Base-by-base conservation (phyloP, 306 rosid genomes). In the Citrullus colocynthis region DNA sequence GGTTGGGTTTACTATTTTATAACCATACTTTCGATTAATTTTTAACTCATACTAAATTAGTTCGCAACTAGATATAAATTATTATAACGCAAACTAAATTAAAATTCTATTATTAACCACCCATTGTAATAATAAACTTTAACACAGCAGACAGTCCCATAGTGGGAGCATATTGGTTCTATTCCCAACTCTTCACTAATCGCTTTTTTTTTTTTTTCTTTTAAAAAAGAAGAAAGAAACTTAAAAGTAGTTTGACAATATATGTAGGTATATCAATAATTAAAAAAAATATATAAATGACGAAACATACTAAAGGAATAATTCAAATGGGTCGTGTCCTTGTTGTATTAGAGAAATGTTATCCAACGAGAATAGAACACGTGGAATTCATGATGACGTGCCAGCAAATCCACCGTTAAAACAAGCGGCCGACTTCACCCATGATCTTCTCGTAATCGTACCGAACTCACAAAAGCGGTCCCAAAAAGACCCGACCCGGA, bases 401-500 rank as follows among this genome's bases (percentile, higher is more conserved):
- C 78, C 15, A 1, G 0, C 13, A 0, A 1, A 85, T 81, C 85
- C 66, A 81, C 84, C 81, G 84, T 80, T 6, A 6, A 71, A 82
- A 20, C 28, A 1, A 55, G 39, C 16, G 83, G 78, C 78, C 74
- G 74, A 67, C 74, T 67, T n/a, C 16, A 10, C 32, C 18, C 74
- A 32, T 42, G 74, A 67, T 42, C 17, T 64, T 17, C 28, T 39
- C 91, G 15, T 65, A 82, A 49, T 7, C 51, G 77, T 48, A 61
- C 77, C 55, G 34, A 79, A 81, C 82, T 78, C 85, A 81, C 49
- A 6, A 6, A 76, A 14, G 48, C 7, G 39, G 48, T 78, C 15
- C 44, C 18, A 79, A 85, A 75, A 41, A 5, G 36, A 71, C 76
- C 88, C 90, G 77, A 55, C 79, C 94, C 88, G 85, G 86, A 82